Percentiles rank a stretch among this genome's conserved stretches.
Evolutionary conservation across 495 filamentous ascomycete genomes (phyloP).

Genomic region (Hypoxylon perforatum): DNA sequence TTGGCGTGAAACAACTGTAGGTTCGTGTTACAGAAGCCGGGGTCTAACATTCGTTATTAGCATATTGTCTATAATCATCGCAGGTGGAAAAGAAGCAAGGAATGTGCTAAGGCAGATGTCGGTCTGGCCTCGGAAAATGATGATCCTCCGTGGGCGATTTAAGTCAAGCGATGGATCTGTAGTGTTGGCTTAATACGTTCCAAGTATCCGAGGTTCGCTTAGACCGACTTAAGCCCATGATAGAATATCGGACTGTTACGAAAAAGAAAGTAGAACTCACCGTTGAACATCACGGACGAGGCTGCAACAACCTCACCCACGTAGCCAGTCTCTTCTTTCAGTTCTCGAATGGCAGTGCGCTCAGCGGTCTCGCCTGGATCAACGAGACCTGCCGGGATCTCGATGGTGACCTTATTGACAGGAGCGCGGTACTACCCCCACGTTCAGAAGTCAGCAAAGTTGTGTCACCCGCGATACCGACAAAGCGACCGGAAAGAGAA

Average conservation of each 20-base stretch:
- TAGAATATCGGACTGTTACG: not conserved
- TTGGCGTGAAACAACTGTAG: constrained; percentile 83
- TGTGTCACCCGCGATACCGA: not conserved
- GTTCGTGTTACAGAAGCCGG: constrained; percentile 91
- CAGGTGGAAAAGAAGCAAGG: no score
- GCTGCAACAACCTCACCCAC: constrained; percentile 73
- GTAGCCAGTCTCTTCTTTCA: constrained; percentile 96
- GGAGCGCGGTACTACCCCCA: constrained; percentile 75
- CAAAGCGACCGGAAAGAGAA: not conserved
- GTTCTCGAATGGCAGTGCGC: constrained; percentile 83
- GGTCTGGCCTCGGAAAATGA: no score
- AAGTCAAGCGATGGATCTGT: no score
- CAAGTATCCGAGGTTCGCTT: not conserved
- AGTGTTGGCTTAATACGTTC: no score
- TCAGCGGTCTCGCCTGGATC: constrained; percentile 84
- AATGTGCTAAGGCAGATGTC: no score
- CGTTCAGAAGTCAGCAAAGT: not conserved
- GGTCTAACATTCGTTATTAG: constrained; percentile 50
- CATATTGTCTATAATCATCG: not conserved
- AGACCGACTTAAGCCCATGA: not conserved
- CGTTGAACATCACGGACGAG: constrained; percentile 87
- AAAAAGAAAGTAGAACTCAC: constrained; percentile 51
- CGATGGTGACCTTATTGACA: constrained; percentile 79
- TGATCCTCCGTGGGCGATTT: no score
- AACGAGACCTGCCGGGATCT: constrained; percentile 87